Conservation (phyloP, 352 stramenopile species). For the Phytophthora pisi region DNA sequence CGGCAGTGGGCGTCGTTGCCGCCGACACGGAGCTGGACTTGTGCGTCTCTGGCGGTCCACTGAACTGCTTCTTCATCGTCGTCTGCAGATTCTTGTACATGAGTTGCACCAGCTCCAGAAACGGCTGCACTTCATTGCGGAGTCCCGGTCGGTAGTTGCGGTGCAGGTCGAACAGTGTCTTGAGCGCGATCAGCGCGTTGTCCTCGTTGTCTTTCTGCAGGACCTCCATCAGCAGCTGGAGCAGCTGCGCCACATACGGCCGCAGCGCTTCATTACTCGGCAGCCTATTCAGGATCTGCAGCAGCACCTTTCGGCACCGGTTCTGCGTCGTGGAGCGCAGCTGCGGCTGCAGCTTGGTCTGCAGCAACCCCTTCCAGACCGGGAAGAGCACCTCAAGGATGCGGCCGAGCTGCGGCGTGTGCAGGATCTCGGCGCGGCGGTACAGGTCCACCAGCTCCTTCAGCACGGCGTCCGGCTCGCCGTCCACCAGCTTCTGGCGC, state of each 20-base stretch:
- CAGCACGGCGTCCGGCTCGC: conserved; percentile 72
- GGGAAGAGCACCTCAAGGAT: conserved; percentile 94
- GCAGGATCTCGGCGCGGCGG: conserved; percentile 85
- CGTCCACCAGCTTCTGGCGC: conserved; percentile 84
- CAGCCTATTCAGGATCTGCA: conserved; percentile 95
- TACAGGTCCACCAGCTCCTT: conserved; percentile 89
- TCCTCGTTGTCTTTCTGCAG: conserved; percentile 97
- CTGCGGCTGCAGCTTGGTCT: conserved; percentile 77
- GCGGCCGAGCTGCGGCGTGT: conserved; percentile 89
- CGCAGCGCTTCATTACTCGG: conserved; percentile 95
- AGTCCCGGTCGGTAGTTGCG: conserved; percentile 94
- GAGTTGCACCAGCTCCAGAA: conserved; percentile 88
- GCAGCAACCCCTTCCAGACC: conserved; percentile 87
- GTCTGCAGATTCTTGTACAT: conserved; percentile 91
- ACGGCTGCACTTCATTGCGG: conserved; percentile 90
- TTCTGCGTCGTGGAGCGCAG: conserved; percentile 78
- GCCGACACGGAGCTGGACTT: conserved; percentile 29
- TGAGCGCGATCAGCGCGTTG: conserved; percentile 94
- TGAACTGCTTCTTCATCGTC: conserved; percentile 89
- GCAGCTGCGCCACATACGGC: conserved; percentile 93
- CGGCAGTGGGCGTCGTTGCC: conserved; percentile 27
- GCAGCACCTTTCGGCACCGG: conserved; percentile 90
- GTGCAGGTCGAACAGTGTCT: conserved; percentile 97
- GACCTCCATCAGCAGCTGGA: conserved; percentile 94
- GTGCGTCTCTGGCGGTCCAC: conserved; percentile 45